These are phyloP conservation scores for Diutina ranongensis DNA, from an alignment of 1,139 yeast species.

Conservation along the genomic window DNA sequence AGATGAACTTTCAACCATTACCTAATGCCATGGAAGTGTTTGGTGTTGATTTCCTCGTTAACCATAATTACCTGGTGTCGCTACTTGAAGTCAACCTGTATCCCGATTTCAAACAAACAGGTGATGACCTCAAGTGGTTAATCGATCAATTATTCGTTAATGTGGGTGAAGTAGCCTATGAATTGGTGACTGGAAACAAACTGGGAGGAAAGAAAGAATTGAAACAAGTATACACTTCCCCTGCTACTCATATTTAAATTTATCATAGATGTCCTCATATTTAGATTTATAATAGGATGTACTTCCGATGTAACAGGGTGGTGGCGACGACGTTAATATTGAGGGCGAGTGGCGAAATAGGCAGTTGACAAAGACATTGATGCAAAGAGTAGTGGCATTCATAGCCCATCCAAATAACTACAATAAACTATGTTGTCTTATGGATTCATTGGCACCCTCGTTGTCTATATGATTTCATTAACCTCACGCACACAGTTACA, in stretches of 20 bases:
- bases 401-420: too few species aligned
- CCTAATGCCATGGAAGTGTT: conserved; percentile 74
- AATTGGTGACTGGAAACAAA: not conserved
- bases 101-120: conserved; percentile 96
- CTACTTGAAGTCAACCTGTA: conserved; percentile 83
- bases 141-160: conserved; percentile 50
- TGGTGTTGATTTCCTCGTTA: conserved; percentile 81
- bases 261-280: too few species aligned
- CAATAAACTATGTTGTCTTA: too few species aligned
- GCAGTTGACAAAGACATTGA: too few species aligned
- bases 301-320: too few species aligned
- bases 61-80: conserved; percentile 38
- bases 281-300: too few species aligned
- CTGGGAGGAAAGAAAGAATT: not conserved
- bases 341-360: too few species aligned
- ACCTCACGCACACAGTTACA: too few species aligned
- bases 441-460: too few species aligned
- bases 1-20: conserved; percentile 82
- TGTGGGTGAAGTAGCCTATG: conserved; percentile 14
- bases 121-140: conserved; percentile 53
- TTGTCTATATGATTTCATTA: too few species aligned
- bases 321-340: too few species aligned
- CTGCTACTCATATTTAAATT: not conserved
- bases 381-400: too few species aligned
- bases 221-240: not conserved